Base-by-base conservation (phyloP, 2,329 filamentous ascomycete species). In the Elsinoe perseae region DNA sequence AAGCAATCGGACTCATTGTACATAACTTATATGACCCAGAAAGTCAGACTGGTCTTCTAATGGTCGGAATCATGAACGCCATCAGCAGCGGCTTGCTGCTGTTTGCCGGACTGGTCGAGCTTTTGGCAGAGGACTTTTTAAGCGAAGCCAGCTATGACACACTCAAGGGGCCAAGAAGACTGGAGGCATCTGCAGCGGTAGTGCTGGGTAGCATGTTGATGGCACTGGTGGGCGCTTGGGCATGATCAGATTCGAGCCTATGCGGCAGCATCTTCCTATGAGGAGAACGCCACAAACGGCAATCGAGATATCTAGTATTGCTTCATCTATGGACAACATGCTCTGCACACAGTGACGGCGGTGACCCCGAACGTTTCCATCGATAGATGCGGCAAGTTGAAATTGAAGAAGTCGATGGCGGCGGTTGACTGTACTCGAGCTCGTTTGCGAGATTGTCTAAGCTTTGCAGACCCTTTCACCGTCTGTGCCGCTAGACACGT, bases 141-240 rank as follows among this genome's bases (percentile, higher is more conserved):
- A 84, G 80, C 63, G 82, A 86, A 60, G 74, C 77, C 58, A 85
- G 83, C 62, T 86, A 86, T 69, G 72, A 76, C 48, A 75, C 74
- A 20, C 68, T 86, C 54, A 75, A 72, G 56, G 83, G 83, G 5
- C 75, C 74, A 64, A 74, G 77, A 61, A 76, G 83, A 59, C 64
- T 83, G 56, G 77, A 85, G 64, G 83, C 83, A 56, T 85, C 82
- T 68, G 70, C 73, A 38, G 78, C 81, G 8, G 83, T 86, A 32
- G 75, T 83, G 9, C 73, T 72, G 27, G 83, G 83, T 0, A 78
- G 80, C 14, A 67, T 78, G 59, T 67, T 86, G 42, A 86, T 86
- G 83, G 81, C 82, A 18, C 69, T 86, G 57, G 83, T 86, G 1
- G 83, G 83, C 6, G 83, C 82, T 50, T 86, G 82, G 77, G 83